phyloP scores from a whole-genome alignment of 2,329 filamentous ascomycete genomes.

The Fusarium sp. region DNA sequence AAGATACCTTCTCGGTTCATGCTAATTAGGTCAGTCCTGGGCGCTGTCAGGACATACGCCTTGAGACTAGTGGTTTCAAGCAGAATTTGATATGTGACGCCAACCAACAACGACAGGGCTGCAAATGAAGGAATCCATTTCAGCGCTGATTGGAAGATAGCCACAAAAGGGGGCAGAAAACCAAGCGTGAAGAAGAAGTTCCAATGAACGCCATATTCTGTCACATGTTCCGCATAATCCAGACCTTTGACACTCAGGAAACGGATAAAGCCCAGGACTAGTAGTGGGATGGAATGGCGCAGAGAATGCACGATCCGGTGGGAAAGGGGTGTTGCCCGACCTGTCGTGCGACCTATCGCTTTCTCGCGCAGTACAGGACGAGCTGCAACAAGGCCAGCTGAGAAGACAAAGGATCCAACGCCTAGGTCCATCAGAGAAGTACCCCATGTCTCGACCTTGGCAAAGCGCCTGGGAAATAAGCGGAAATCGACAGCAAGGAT shows the following conservation, averaged over 20 bases:
- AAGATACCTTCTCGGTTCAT: slow-evolving; percentile 97
- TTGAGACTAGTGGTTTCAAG: slow-evolving; percentile 85
- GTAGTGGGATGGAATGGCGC: slow-evolving; percentile 84
- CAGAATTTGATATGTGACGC: slow-evolving; percentile 77
- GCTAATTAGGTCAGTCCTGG: slow-evolving; percentile 81
- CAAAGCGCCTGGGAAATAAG: slow-evolving; percentile 92
- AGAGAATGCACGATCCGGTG: slow-evolving; percentile 74
- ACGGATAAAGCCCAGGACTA: slow-evolving; percentile 83
- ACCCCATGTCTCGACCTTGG: slow-evolving; percentile 99
- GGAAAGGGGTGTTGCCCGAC: slow-evolving; percentile 61
- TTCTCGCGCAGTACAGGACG: slow-evolving; percentile 80
- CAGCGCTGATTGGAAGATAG: slow-evolving; percentile 81
- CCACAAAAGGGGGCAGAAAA: slow-evolving; percentile 88
- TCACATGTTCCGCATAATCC: slow-evolving; percentile 96
- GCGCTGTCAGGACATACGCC: slow-evolving; percentile 83
- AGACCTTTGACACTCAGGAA: slow-evolving; percentile 92
- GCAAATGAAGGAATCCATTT: slow-evolving; percentile 81
- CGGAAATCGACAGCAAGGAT: slow-evolving; percentile 98
- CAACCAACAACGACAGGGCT: slow-evolving; percentile 76
- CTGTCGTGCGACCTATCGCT: slow-evolving; percentile 62
- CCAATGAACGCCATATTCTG: slow-evolving; percentile 98
- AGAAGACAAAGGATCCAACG: slow-evolving; percentile 97
- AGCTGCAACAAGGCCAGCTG: slow-evolving; percentile 89
- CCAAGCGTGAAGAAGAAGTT: slow-evolving; percentile 99
- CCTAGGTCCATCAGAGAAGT: slow-evolving; percentile 99